Base-by-base conservation (phyloP, 2,329 filamentous ascomycete species). In the Diaporthe helianthi region DNA sequence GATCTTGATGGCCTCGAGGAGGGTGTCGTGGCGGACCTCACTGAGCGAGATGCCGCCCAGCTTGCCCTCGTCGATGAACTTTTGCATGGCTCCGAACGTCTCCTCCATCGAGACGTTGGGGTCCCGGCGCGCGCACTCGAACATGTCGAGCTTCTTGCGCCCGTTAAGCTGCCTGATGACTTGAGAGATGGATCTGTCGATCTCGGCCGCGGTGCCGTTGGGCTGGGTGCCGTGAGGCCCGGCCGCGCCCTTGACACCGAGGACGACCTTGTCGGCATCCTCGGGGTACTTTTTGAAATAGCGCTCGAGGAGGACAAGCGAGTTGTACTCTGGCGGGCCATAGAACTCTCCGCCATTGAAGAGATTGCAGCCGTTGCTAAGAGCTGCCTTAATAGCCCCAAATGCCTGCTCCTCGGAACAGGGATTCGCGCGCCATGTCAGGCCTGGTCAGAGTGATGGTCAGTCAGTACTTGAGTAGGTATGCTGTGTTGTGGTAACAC, bases 301-400 rank as follows among this genome's bases (percentile, higher is more conserved):
- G 31, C 83, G 81, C 71, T 87, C 84, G 36, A 92, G 79, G 10
- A 92, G 79, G 26, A 86, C 85, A 71, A 90, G 77, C 3, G 83
- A 80, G 79, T 91, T 90, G 74, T 83, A 83, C 24, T 86, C 81
- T 1, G 85, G 83, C 0, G 82, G 80, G 47, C 90, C 90, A 79
- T 92, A 92, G 75, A 91, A 85, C 75, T 91, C 88, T 71, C 84
- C 89, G 46, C 82, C 88, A 73, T 90, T 91, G 88, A 89, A 91
- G 67, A 85, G 80, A 71, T 79, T 84, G 74, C 78, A 79, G 67
- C 83, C 81, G 13, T 76, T 76, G 29, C 78, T 72, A 15, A 89
- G 76, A 7, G 88, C 81, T 22, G 85, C 82, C 73, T 85, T 85
- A 78, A 92, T 82, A 13, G 86, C 84, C 52, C 83, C 83, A 71